Evolutionary conservation across 1,284 basidiomycete species (phyloP), one percentile per base, ranked within the genome.

Genomic region (Tilletia horrida): DNA sequence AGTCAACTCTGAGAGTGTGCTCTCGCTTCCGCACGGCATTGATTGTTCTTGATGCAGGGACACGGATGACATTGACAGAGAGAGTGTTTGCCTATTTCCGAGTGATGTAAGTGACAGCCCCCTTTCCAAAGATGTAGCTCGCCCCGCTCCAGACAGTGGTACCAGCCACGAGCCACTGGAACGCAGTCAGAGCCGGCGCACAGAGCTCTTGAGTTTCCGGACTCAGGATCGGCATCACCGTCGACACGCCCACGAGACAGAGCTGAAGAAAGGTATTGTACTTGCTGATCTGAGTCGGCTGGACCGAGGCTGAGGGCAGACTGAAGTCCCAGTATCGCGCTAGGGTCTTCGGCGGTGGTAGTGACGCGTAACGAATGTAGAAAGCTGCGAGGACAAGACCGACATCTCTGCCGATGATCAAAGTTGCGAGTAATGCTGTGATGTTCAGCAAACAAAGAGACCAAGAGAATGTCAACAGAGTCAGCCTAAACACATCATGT

Each of bases 201-300:
- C 63, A 43, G 8, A 65, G 67, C 31, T 67, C 68, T 23, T 67
- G 71, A 11, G 23, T 47, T 25, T 62, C 55, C 21, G 77, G 74
- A 0, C 89, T 88, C 1, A 93, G 79, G 35, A 97, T 84, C 0
- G 94, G 94, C 61, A 88, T 88, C 59, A 96, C 84, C 0, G 93
- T 96, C 1, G 92, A 92, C 0, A 85, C 82, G 1, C 92, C 94
- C 88, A 98, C 95, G 13, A 97, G 85, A 3, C 90, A 80, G 6
- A 98, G 87, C 82, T 98, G 95, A 2, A 97, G 85, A 7, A 91
- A 90, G 0, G 95, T 98, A 81, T 98, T 98, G 75, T 92, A 86
- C 67, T 77, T 79, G 70, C 74, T 67, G 4, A 81, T 66, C 62
- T 66, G 86, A 3, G 94, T 97, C 0, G 94, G 94, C 31, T 88